Base-by-base conservation (phyloP, 768 basidiomycete genomes). In the Tulasnella sp. region DNA sequence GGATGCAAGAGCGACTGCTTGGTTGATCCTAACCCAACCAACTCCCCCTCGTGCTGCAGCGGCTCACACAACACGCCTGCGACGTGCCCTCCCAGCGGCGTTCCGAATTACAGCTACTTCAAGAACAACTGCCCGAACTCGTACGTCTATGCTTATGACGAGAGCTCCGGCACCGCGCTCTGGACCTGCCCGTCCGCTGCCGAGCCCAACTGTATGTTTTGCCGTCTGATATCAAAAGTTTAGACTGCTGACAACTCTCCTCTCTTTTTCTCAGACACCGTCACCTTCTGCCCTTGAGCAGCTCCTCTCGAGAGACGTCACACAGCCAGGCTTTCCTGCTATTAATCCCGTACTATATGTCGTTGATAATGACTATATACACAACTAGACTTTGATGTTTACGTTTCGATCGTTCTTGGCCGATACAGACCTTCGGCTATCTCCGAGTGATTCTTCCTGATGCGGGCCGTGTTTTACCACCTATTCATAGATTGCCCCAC, bases 1-100 rank as follows among this genome's bases (percentile, higher is more conserved):
- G 67, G 67, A 7, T 68, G 67, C 60, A 55, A 61, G 23, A 64
- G 60, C n/a, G 51, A 67, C 4, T 68, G 67, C 54, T 19, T 52
- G 0, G 66, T 68, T 38, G 64, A 64, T 44, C 53, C 60, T 13
- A 61, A 64, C 56, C 62, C 65, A 1, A 19, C 44, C 11, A 61
- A 67, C 61, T 58, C 49, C 17, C 52, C 56, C 9, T 63, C 64
- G 49, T 67, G 67, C 63, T 67, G 66, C 66, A 53, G 55, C 19
- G 67, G 67, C 0, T 10, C 1, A 1, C 60, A 62, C 61, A 56
- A 62, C 49, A 65, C 63, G 4, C 61, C 67, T n/a, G 52, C 26
- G 29, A 68, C 65, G 4, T 67, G 66, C 51, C 66, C 66, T 19
- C 30, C 19, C 11, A 48, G 52, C 5, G 56, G 60, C 4, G 62